Conservation (phyloP, 2,329 filamentous ascomycete genomes). For the Calonectria leucothoes region DNA sequence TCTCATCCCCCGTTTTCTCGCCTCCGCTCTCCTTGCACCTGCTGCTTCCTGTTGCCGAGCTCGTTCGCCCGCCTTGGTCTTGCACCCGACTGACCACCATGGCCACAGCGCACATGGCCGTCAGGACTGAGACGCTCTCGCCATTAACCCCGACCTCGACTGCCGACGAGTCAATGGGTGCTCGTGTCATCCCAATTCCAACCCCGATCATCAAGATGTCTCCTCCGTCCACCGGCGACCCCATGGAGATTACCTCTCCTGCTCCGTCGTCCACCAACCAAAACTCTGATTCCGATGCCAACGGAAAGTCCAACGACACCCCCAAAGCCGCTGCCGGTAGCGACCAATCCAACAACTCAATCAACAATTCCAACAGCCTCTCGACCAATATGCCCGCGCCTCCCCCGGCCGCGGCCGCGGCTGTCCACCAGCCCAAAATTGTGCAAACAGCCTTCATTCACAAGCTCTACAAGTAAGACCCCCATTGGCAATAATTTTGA, state of each 20-base stretch:
- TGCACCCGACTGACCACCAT: constrained; percentile 42
- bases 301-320: constrained; percentile 50
- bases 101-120: constrained; percentile 62
- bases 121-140: constrained; percentile 63
- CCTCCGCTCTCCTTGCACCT: constrained; percentile 25
- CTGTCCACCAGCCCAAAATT: constrained; percentile 93
- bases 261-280: constrained; percentile 59
- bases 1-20: constrained; percentile 28
- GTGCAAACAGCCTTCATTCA: constrained; percentile 99
- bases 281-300: constrained; percentile 55
- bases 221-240: constrained; percentile 66
- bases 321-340: constrained; percentile 52
- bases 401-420: constrained; percentile 71
- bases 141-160: constrained; percentile 53
- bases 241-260: constrained; percentile 71
- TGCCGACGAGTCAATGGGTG: constrained; percentile 59
- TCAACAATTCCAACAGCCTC: constrained; percentile 19
- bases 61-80: constrained; percentile 23
- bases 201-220: constrained; percentile 70
- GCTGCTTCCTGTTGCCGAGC: constrained; percentile 25
- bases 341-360: constrained; percentile 47
- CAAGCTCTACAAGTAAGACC: constrained; percentile 92
- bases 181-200: constrained; percentile 68
- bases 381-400: constrained; percentile 63
- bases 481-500: background rate